A percentile compares a stretch with the other conserved stretches of the same genome.
Conservation (phyloP, 2,329 filamentous ascomycete species). For the Tolypocladium endophyticum region DNA sequence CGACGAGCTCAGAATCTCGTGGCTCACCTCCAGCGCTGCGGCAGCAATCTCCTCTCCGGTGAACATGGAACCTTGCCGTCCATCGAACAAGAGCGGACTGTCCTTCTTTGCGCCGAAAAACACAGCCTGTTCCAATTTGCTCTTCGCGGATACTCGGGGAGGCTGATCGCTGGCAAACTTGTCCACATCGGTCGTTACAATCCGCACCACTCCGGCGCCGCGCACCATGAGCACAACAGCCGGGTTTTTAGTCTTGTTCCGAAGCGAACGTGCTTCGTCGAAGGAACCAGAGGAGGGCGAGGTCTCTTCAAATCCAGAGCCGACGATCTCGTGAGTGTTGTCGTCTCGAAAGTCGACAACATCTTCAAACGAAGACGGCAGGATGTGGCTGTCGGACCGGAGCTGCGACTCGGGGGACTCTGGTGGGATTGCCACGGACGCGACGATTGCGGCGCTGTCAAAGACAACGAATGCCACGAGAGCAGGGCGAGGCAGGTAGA, state of each 20-base stretch:
- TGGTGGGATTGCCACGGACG: conserved; percentile 58
- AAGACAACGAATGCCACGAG: conserved; percentile 78
- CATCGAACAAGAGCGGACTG: conserved; percentile 80
- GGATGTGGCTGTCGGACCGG: conserved; percentile 51
- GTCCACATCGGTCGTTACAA: conserved; percentile 48
- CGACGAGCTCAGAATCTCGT: conserved; percentile 69
- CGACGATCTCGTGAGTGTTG: conserved; percentile 51
- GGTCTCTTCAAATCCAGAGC: conserved; percentile 53
- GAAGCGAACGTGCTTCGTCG: conserved; percentile 39
- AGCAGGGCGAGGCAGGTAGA: conserved; percentile 70
- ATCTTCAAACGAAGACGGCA: conserved; percentile 70
- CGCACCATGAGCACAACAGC: conserved; percentile 51
- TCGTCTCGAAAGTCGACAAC: conserved; percentile 67
- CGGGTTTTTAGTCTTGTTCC: conserved; percentile 50
- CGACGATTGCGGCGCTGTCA: conserved; percentile 64
- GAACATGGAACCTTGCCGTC: conserved; percentile 56
- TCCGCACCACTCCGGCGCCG: conserved; percentile 49
- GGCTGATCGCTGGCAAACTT: conserved; percentile 48
- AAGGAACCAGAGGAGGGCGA: conserved; percentile 15
- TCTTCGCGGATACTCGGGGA: conserved; percentile 65
- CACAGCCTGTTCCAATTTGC: conserved; percentile 86
- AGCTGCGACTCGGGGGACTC: conserved; percentile 70
- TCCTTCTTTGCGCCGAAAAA: conserved; percentile 77
- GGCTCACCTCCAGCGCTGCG: conserved; percentile 70
- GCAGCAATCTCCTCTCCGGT: conserved; percentile 58